Conservation (phyloP, 2,329 filamentous ascomycete species). For the Penicillium aurantiogriseum region DNA sequence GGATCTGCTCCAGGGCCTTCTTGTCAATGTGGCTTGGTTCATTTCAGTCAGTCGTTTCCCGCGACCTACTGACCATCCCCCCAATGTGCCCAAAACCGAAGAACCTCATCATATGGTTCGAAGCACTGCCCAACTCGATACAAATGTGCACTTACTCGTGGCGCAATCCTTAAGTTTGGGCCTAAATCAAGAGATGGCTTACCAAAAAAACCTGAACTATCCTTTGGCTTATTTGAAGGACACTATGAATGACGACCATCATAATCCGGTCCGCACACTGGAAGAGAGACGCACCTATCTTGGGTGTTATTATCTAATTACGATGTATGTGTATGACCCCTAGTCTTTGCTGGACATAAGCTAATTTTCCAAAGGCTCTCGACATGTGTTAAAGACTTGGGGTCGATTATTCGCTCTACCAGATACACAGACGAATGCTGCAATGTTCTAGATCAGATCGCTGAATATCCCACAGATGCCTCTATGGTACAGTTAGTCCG, state of each 20-base stretch:
- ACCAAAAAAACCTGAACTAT: slow-evolving; percentile 11
- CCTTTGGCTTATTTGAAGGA: slow-evolving; percentile 13
- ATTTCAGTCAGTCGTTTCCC: slow-evolving; percentile 13
- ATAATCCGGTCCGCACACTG: slow-evolving; percentile 43
- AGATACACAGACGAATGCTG: slow-evolving; percentile 55
- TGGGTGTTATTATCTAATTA: slow-evolving; percentile 56
- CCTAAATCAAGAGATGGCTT: slow-evolving; percentile 32
- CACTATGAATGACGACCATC: slow-evolving; percentile 21
- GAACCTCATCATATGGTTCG: slow-evolving; percentile 9
- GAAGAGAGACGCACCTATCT: slow-evolving; percentile 55
- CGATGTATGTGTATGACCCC: slow-evolving; percentile 45
- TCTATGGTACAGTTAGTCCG: slow-evolving; percentile 50
- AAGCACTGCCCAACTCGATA: slow-evolving; percentile 48
- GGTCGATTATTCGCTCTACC: slow-evolving; percentile 54
- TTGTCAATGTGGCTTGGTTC: slow-evolving; percentile 51
- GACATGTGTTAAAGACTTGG: slow-evolving; percentile 43
- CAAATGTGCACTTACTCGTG: slow-evolving; percentile 50
- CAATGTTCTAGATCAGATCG: slow-evolving; percentile 43
- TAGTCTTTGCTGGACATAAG: not conserved
- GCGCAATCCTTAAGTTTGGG: slow-evolving; percentile 51
- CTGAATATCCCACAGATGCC: slow-evolving; percentile 50
- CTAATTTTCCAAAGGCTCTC: slow-evolving; percentile 13
- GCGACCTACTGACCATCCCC: not conserved
- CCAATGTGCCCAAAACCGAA: not conserved
- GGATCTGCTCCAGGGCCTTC: slow-evolving; percentile 49